Percentiles rank a stretch among this genome's conserved stretches.
phyloP scores from a whole-genome alignment of 2,329 filamentous ascomycete genomes.

The Ceratocystiopsis brevicomis region DNA sequence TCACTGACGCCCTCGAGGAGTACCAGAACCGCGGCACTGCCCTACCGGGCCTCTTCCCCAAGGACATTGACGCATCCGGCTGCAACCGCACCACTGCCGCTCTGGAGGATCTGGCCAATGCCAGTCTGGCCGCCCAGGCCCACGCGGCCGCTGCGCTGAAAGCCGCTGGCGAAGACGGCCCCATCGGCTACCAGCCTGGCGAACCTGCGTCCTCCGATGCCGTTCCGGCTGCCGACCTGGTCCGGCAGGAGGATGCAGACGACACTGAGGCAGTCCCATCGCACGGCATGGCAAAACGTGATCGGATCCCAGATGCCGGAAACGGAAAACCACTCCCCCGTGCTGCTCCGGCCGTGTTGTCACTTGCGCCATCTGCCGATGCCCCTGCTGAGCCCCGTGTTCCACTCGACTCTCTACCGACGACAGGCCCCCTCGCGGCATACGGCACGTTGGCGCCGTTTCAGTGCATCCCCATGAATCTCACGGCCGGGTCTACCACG shows the following conservation, averaged over 20 bases:
- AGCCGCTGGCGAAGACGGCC: slow-evolving; percentile 7
- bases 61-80: slow-evolving; percentile 58
- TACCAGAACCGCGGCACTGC: slow-evolving; percentile 51
- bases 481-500: slow-evolving; percentile 20
- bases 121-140: slow-evolving; percentile 18
- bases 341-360: too few relatives aligned
- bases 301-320: too few relatives aligned
- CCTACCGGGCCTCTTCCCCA: slow-evolving; percentile 65
- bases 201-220: background rate
- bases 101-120: slow-evolving; percentile 10
- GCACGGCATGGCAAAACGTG: too few relatives aligned
- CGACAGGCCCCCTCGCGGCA: slow-evolving; percentile 14
- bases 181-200: slow-evolving; percentile 14
- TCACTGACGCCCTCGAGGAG: slow-evolving; percentile 61
- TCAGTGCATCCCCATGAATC: slow-evolving; percentile 40
- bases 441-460: slow-evolving; percentile 18
- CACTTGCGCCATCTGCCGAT: too few relatives aligned
- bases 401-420: too few relatives aligned
- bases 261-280: background rate
- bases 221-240: background rate
- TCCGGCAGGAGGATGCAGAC: background rate
- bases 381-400: too few relatives aligned
- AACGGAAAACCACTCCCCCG: too few relatives aligned
- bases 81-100: slow-evolving; percentile 41
- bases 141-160: slow-evolving; percentile 14